Conservation (phyloP, 768 basidiomycete genomes). For the Zangia roseola region DNA sequence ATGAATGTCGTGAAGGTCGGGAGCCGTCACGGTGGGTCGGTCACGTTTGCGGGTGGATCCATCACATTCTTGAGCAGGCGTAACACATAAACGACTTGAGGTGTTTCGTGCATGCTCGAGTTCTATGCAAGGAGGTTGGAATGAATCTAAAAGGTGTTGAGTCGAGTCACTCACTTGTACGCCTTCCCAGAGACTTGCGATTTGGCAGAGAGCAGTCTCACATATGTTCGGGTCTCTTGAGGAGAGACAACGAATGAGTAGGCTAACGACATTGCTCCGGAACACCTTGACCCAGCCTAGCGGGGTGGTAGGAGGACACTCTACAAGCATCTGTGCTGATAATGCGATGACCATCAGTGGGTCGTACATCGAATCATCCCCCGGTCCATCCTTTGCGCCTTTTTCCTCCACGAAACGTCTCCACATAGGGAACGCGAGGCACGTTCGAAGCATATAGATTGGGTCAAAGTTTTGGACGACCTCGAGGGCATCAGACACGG, state of each 20-base stretch:
- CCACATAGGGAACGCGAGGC: conserved; percentile 68
- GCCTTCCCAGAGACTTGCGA: conserved; percentile 57
- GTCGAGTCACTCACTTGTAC: conserved; percentile 52
- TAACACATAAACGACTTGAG: conserved; percentile 72
- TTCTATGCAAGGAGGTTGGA: conserved; percentile 29
- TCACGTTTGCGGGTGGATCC: conserved; percentile 35
- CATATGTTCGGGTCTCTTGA: conserved; percentile 62
- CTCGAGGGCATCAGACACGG: conserved; percentile 54
- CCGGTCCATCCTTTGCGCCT: conserved; percentile 16
- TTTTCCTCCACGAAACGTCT: conserved; percentile 46
- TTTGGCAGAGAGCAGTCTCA: conserved; percentile 55
- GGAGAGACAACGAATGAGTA: conserved; percentile 73
- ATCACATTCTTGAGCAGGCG: conserved; percentile 31
- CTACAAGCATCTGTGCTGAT: conserved; percentile 62
- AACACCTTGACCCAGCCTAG: conserved; percentile 84
- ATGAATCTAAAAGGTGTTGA: background rate
- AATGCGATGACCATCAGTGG: conserved; percentile 73
- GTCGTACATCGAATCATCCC: conserved; percentile 63
- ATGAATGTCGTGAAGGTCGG: conserved; percentile 81
- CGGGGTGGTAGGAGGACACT: conserved; percentile 54
- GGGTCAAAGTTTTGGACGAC: conserved; percentile 73
- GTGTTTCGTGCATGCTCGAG: conserved; percentile 74
- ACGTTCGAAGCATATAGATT: conserved; percentile 64
- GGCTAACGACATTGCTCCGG: conserved; percentile 71
- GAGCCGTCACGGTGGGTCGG: conserved; percentile 54